These are phyloP conservation scores for Aspergillus sp. DNA, from an alignment of 2,329 filamentous ascomycete genomes.

Conservation along the genomic window DNA sequence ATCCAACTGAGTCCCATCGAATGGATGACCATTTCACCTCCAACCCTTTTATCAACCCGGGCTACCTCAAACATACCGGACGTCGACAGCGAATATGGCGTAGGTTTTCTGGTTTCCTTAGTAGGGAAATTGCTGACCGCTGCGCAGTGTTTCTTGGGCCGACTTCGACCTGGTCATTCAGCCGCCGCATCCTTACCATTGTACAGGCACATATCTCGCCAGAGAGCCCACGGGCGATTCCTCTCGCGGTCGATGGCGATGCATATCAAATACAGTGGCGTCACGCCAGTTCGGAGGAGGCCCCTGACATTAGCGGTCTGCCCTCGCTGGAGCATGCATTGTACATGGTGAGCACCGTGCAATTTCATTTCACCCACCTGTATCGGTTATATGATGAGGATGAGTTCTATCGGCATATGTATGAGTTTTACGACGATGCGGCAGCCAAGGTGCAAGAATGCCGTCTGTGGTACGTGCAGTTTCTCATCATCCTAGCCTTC, in stretches of 20 bases:
- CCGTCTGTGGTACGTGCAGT: slow-evolving; percentile 54
- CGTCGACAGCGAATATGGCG: slow-evolving; percentile 18
- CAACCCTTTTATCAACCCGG: slow-evolving; percentile 33
- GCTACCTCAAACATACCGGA: slow-evolving; percentile 21
- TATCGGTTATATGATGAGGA: slow-evolving; percentile 58
- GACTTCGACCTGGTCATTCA: slow-evolving; percentile 59
- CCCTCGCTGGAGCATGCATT: slow-evolving; percentile 55
- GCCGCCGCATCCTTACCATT: slow-evolving; percentile 50
- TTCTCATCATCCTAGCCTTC: slow-evolving; percentile 54
- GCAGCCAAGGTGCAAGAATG: slow-evolving; percentile 28
- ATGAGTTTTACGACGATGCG: slow-evolving; percentile 42
- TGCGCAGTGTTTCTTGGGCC: slow-evolving; percentile 53
- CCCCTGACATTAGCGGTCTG: slow-evolving; percentile 38
- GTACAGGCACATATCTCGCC: slow-evolving; percentile 50
- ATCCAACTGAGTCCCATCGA: slow-evolving; percentile 11
- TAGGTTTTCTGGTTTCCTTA: slow-evolving; percentile 3
- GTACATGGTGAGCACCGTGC: slow-evolving; percentile 57
- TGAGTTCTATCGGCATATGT: slow-evolving; percentile 46
- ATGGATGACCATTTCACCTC: slow-evolving; percentile 33
- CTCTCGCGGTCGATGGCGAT: slow-evolving; percentile 51
- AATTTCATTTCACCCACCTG: slow-evolving; percentile 57
- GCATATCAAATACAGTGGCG: slow-evolving; percentile 54
- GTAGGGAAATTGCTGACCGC: background rate
- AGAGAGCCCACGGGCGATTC: slow-evolving; percentile 39
- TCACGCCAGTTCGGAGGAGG: slow-evolving; percentile 37